Percentiles rank a stretch among this genome's conserved stretches.
Evolutionary conservation across 225 moss, liverwort and hornwort genomes (phyloP).

Genomic region (Sphagnum contortum): DNA sequence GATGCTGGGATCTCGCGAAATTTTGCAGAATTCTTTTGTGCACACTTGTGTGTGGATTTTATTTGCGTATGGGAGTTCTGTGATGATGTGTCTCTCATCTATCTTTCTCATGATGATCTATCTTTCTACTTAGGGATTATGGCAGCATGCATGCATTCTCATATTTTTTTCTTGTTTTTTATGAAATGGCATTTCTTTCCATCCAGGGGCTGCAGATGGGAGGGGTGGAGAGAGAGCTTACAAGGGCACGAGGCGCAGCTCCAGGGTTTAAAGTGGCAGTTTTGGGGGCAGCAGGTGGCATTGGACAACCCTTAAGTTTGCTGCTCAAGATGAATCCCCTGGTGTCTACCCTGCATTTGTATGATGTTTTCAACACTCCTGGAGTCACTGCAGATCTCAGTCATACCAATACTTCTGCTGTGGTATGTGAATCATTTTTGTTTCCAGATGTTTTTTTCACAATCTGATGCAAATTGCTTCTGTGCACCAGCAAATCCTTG

Average conservation of each 20-base stretch:
- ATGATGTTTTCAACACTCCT: conserved; percentile 98
- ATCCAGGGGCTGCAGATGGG: conserved; percentile 41
- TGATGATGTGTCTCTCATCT: no score
- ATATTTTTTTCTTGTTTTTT: no score
- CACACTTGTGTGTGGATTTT: not conserved
- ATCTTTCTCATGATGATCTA: no score
- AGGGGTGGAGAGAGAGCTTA: conserved; percentile 50
- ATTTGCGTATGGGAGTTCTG: not conserved
- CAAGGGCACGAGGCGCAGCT: conserved; percentile 74
- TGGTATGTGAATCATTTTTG: conserved; percentile 31
- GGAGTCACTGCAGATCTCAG: conserved; percentile 96
- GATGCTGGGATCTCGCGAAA: not conserved
- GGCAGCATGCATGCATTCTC: not conserved
- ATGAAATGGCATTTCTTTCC: no score
- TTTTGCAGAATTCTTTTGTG: no score
- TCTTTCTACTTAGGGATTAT: not conserved
- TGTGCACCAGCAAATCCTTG: no score
- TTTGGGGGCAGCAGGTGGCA: conserved; percentile 92
- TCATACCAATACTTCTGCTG: conserved; percentile 87
- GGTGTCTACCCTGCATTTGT: conserved; percentile 87
- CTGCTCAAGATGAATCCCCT: conserved; percentile 83
- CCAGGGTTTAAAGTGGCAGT: conserved; percentile 93
- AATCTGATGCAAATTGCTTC: no score
- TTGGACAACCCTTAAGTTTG: conserved; percentile 82
- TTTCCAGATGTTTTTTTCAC: no score